Evolutionary conservation across 345 rosid species (phyloP).

Genomic region (Trapa bicornis): DNA sequence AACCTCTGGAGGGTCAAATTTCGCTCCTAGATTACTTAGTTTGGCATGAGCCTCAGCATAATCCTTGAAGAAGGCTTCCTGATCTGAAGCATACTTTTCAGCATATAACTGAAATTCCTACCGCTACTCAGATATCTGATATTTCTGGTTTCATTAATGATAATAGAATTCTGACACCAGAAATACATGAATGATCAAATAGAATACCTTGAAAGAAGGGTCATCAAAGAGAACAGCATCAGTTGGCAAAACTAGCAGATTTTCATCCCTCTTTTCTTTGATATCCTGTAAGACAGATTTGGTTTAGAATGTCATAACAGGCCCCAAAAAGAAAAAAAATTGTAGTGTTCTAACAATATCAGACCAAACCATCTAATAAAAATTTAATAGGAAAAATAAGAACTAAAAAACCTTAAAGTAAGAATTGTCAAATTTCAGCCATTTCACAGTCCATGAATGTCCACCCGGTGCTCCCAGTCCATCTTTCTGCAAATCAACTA

Average conservation of each 20-base stretch:
- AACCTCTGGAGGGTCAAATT: constrained; percentile 95
- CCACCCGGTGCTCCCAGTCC: constrained; percentile 99
- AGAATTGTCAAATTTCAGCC: constrained; percentile 93
- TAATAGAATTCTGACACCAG: not conserved
- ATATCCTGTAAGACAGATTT: constrained; percentile 39
- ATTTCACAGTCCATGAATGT: constrained; percentile 89
- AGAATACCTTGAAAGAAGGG: constrained; percentile 74
- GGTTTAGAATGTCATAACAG: not conserved
- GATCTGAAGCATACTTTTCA: constrained; percentile 80
- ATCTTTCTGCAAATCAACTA: constrained; percentile 46
- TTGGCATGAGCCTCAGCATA: constrained; percentile 96
- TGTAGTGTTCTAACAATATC: not conserved
- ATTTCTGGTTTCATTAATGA: not conserved
- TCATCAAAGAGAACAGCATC: constrained; percentile 88
- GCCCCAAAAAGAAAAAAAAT: too few relatives aligned
- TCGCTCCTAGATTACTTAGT: constrained; percentile 88
- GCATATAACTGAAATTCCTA: constrained; percentile 54
- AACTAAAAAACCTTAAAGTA: constrained; percentile 70
- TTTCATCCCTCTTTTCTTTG: constrained; percentile 63
- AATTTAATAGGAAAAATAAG: not conserved
- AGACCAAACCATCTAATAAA: not conserved
- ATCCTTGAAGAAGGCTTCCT: constrained; percentile 72
- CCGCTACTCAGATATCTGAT: constrained; percentile 5
- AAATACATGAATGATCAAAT: not conserved
- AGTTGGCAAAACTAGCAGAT: constrained; percentile 78